Evolutionary conservation across 306 rosid genomes (phyloP), one percentile per base, ranked within the genome.

Genomic region (Fragaria ananassa): DNA sequence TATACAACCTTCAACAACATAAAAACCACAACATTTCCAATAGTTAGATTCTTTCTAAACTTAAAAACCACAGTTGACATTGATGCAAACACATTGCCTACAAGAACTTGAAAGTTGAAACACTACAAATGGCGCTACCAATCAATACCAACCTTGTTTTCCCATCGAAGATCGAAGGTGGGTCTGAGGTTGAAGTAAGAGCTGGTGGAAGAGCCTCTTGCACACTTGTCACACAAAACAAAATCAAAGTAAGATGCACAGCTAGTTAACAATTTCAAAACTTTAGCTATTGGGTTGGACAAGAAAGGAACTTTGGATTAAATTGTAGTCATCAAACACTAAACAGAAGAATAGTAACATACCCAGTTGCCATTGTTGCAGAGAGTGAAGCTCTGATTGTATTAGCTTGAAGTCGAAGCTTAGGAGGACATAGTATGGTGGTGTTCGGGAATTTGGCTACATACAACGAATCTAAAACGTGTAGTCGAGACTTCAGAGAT

Each of bases 121-220:
- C 44, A 47, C 71, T 14, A 47, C 6, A 25, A 19, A 31, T 14
- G 42, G 7, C 7, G 8, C 49, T 19, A 35, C 62, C 1, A 25
- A 25, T 44, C 11, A 23, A 65, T 74, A 76, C 67, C 49, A 81
- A 92, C 98, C 97, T 91, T 80, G 97, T 86, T n/a, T 85, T 84
- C 49, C 97, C 98, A 83, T 93, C 89, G 51, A 93, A 89, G 63
- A 93, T 9, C n/a, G 88, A 72, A 78, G 98, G 97, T 12, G 91
- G 91, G n/a, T 87, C 85, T 68, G 98, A 88, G 77, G 80, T 80
- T 19, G 97, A 89, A 75, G 82, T 86, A 70, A 88, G 89, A 53
- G 95, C 71, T 34, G 89, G 82, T 64, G 90, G 94, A 74, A 82
- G 90, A 71, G 70, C 85, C 78, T 90, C 87, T 70, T 86, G 86